Evolutionary conservation across 345 rosid genomes (phyloP).

Genomic region (Laguncularia racemosa): DNA sequence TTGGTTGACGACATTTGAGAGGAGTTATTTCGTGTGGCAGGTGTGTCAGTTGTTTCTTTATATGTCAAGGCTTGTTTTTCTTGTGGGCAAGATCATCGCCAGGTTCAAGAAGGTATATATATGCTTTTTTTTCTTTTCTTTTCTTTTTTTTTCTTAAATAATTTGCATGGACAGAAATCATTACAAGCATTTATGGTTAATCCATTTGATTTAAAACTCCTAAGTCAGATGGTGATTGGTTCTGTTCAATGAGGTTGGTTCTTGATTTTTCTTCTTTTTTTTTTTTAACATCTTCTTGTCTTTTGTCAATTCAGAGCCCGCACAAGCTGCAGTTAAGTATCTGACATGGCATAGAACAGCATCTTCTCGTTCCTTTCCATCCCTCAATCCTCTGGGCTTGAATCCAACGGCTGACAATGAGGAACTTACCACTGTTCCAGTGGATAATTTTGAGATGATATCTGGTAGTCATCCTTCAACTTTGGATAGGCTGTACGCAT

Average conservation of each 20-base stretch:
- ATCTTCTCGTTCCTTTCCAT: constrained; percentile 77
- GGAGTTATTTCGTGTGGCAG: constrained; percentile 27
- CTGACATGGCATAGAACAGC: constrained; percentile 84
- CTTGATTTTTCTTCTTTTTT: background rate
- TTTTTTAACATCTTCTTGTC: constrained; percentile 12
- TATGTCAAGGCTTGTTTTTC: constrained; percentile 69
- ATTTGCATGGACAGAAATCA: background rate
- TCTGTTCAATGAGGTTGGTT: background rate
- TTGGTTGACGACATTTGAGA: constrained; percentile 2
- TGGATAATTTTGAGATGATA: constrained; percentile 65
- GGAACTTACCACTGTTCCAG: constrained; percentile 43
- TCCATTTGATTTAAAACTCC: background rate
- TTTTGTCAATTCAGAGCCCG: constrained; percentile 49
- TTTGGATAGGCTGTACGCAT: constrained; percentile 87
- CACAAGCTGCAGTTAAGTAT: constrained; percentile 51
- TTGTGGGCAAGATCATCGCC: constrained; percentile 76
- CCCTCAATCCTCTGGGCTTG: constrained; percentile 56
- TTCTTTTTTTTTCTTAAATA: background rate
- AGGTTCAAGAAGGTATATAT: constrained; percentile 68
- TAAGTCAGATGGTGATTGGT: background rate
- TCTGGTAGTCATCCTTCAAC: constrained; percentile 97
- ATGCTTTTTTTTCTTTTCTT: background rate
- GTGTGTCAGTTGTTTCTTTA: constrained; percentile 37
- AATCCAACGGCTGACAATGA: constrained; percentile 52
- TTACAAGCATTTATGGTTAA: background rate